Conservation (phyloP, 345 rosid genomes). For the Rhodamnia argentea region DNA sequence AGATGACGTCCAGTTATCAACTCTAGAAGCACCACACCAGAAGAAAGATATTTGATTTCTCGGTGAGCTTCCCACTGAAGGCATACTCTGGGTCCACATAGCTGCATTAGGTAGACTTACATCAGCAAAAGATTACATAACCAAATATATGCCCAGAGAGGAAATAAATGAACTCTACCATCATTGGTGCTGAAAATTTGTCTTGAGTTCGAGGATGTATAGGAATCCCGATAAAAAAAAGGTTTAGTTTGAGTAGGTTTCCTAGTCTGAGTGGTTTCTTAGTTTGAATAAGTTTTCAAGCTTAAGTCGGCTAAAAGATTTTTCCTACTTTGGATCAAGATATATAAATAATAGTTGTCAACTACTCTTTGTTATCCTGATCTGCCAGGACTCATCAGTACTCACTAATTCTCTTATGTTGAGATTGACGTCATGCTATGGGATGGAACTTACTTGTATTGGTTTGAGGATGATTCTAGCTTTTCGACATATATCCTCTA, state of each 20-base stretch:
- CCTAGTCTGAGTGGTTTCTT: too few species aligned
- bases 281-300: too few species aligned
- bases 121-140: not conserved
- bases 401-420: slow-evolving; percentile 9
- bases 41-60: slow-evolving; percentile 77
- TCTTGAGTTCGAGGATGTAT: too few species aligned
- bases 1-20: slow-evolving; percentile 67
- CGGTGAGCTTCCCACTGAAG: slow-evolving; percentile 48
- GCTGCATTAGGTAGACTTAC: not conserved
- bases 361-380: too few species aligned
- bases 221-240: too few species aligned
- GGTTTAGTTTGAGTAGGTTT: too few species aligned
- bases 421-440: slow-evolving; percentile 28
- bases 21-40: slow-evolving; percentile 77
- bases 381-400: too few species aligned
- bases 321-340: too few species aligned
- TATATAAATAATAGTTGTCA: too few species aligned
- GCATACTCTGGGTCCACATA: slow-evolving; percentile 49
- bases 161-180: not conserved
- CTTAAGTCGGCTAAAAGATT: too few species aligned
- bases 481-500: slow-evolving; percentile 62
- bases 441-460: slow-evolving; percentile 43
- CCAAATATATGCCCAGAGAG: not conserved
- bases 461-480: slow-evolving; percentile 56
- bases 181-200: too few species aligned